Base-by-base conservation (phyloP, 257 asterid species). In the Haberlea rhodopensis region DNA sequence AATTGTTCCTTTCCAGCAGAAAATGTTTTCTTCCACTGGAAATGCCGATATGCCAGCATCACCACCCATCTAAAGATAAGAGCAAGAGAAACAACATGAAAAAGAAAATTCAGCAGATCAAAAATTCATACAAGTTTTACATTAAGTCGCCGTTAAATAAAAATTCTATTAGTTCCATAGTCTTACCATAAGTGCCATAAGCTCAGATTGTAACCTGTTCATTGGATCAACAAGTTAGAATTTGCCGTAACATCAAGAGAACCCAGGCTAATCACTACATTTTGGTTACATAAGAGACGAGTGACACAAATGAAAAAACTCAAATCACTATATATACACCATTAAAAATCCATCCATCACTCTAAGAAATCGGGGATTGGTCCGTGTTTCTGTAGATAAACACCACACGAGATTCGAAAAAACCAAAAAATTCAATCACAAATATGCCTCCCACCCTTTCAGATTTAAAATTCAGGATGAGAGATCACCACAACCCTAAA, bases 11-110 rank as follows among this genome's bases (percentile, higher is more conserved):
- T 89, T 92, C 96, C 98, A 92, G 76, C 83, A 74, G 77, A 89
- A 89, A 60, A 92, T 89, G 86, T 92, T 89, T 77, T 89, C 97
- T 67, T 92, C 98, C 77, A 87, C 98, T 0, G 97, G 98, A 71
- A 92, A 92, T 2, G 97, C 98, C 21, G 98, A 89, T 70, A 87
- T 82, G n/a, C 94, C 96, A 27, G 83, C 57, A 72, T 82, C 97
- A 23, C 99, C 97, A 34, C 97, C 79, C 97, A 92, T 92, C 96
- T 87, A 57, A 27, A 11, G 37, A 63, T 43, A 23, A 6, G 60
- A 53, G 5, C 6, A 52, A 34, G 40, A 16, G 16, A 19, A 45
- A 2, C 6, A 60, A 13, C 10, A n/a, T 5, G 20, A 15, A 23
- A 37, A 28, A 6, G 23, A 27, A 37, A 26, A 49, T 49, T 34